phyloP scores from a whole-genome alignment of 257 asterid species.

The Schizonepeta tenuifolia region DNA sequence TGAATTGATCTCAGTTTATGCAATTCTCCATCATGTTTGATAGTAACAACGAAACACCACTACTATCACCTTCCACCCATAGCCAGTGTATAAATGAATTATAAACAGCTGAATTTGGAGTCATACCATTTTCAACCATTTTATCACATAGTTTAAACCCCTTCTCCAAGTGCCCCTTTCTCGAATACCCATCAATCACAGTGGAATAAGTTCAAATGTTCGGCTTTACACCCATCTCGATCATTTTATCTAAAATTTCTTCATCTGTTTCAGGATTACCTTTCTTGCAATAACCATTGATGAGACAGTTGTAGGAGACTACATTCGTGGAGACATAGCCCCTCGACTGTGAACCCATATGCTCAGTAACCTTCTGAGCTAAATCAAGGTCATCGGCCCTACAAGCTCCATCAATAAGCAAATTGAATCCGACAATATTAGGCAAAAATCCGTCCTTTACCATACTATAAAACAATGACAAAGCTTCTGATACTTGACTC shows the following conservation, averaged over 20 bases:
- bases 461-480: constrained; percentile 69
- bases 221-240: constrained; percentile 54
- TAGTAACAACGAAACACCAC: constrained; percentile 57
- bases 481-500: constrained; percentile 57
- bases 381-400: constrained; percentile 47
- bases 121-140: constrained; percentile 61
- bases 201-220: constrained; percentile 77
- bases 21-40: constrained; percentile 67
- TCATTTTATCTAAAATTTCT: constrained; percentile 56
- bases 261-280: constrained; percentile 57
- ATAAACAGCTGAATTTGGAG: constrained; percentile 66
- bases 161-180: constrained; percentile 60
- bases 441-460: constrained; percentile 67
- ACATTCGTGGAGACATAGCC: constrained; percentile 53
- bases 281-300: constrained; percentile 76
- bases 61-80: constrained; percentile 65
- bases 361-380: constrained; percentile 59
- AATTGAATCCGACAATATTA: constrained; percentile 63
- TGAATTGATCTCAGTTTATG: constrained; percentile 56
- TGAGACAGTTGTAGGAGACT: constrained; percentile 63
- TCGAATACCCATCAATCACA: constrained; percentile 71
- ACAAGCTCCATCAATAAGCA: constrained; percentile 82
- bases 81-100: constrained; percentile 66
- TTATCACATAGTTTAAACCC: constrained; percentile 61
- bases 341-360: constrained; percentile 52